phyloP scores from a whole-genome alignment of 768 basidiomycete species.

The Tremella mesenterica region DNA sequence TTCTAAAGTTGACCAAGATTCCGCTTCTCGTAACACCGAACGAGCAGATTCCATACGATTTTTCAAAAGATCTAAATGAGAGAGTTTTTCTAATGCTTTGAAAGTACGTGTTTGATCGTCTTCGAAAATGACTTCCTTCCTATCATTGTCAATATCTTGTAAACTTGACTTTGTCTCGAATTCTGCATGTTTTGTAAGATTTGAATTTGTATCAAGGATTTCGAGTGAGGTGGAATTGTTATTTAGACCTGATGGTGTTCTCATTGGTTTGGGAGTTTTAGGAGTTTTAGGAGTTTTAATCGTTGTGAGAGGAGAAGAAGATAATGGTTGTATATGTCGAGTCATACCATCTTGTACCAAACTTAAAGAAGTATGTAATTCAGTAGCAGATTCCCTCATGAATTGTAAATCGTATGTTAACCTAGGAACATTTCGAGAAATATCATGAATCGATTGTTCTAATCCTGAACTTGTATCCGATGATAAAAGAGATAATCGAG shows the following conservation, averaged over 20 bases:
- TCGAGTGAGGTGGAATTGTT: constrained; percentile 18
- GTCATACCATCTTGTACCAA: constrained; percentile 52
- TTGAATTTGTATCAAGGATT: no score
- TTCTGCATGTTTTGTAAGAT: no score
- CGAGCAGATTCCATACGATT: constrained; percentile 76
- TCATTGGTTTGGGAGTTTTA: constrained; percentile 1
- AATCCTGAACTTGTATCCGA: constrained; percentile 80
- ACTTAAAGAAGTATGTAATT: constrained; percentile 60
- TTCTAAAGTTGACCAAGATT: constrained; percentile 93
- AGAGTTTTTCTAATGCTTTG: constrained; percentile 58
- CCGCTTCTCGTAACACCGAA: constrained; percentile 85
- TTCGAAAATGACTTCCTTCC: constrained; percentile 47
- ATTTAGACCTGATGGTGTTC: constrained; percentile 12
- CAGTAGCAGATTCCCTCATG: constrained; percentile 81
- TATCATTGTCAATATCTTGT: constrained; percentile 23
- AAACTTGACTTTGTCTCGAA: constrained; percentile 27
- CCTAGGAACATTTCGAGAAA: constrained; percentile 80
- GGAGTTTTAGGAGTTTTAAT: background rate
- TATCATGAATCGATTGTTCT: constrained; percentile 83
- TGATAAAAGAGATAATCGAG: constrained; percentile 71
- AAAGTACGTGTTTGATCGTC: constrained; percentile 20
- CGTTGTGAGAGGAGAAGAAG: no score
- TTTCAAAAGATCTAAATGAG: constrained; percentile 72
- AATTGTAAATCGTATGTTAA: constrained; percentile 94
- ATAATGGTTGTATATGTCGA: no score